Evolutionary conservation across 495 filamentous ascomycete species (phyloP).

Genomic region (Penicillium mononematosum): DNA sequence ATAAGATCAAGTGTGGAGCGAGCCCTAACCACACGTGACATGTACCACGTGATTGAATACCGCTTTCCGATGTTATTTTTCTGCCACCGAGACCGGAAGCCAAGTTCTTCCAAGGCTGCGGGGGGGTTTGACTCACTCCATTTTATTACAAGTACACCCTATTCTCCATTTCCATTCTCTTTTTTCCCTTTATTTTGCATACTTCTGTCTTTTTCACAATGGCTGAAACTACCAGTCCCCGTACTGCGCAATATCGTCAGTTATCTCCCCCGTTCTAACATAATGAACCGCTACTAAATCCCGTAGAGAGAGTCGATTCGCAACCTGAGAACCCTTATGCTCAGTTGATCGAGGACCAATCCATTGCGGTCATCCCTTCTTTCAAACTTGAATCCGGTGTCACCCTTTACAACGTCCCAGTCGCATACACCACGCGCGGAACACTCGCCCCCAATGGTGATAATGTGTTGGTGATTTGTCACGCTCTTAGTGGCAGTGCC

Average conservation of each 20-base stretch:
- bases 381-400: slow-evolving; percentile 95
- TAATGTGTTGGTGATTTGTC: slow-evolving; percentile 96
- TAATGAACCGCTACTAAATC: slow-evolving; percentile 54
- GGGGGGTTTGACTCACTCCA: slow-evolving; percentile 12
- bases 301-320: slow-evolving; percentile 59
- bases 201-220: slow-evolving; percentile 25
- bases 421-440: slow-evolving; percentile 89
- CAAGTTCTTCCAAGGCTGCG: slow-evolving; percentile 5
- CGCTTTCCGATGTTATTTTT: neutral
- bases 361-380: slow-evolving; percentile 77
- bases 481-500: slow-evolving; percentile 92
- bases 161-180: slow-evolving; percentile 4
- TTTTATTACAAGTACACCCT: slow-evolving; percentile 9
- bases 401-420: slow-evolving; percentile 79
- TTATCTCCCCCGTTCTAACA: slow-evolving; percentile 23
- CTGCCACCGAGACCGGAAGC: slow-evolving; percentile 3
- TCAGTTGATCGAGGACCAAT: slow-evolving; percentile 79
- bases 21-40: slow-evolving; percentile 9
- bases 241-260: slow-evolving; percentile 44
- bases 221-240: slow-evolving; percentile 27
- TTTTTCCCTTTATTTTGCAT: slow-evolving; percentile 1
- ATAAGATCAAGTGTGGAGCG: slow-evolving; percentile 5
- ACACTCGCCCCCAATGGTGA: slow-evolving; percentile 69
- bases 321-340: slow-evolving; percentile 95
- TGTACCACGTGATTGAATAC: neutral